A percentile compares a stretch with the other conserved stretches of the same genome.
Conservation (phyloP, 257 asterid species). For the Anisodus tanguticus region DNA sequence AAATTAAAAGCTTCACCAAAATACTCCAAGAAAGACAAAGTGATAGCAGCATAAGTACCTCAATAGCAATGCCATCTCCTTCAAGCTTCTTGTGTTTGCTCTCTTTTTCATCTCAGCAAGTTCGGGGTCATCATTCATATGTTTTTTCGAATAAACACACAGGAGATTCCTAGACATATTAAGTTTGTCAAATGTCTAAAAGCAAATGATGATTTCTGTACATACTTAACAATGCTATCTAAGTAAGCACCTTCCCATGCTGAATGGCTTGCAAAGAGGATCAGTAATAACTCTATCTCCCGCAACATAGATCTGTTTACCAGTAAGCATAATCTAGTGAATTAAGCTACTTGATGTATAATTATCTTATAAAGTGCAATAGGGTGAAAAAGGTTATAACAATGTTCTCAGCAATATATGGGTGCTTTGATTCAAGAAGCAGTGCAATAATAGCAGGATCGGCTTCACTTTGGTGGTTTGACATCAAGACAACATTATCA, state of each 20-base stretch:
- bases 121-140: constrained; percentile 84
- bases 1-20: constrained; percentile 11
- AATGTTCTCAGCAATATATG: constrained; percentile 78
- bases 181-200: constrained; percentile 14
- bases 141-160: constrained; percentile 92
- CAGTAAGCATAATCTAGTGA: constrained; percentile 38
- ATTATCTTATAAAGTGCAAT: neutral
- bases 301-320: constrained; percentile 82
- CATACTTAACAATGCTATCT: constrained; percentile 24
- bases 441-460: constrained; percentile 91
- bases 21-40: constrained; percentile 12
- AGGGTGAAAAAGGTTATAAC: constrained; percentile 45
- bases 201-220: constrained; percentile 25
- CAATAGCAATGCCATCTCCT: constrained; percentile 89
- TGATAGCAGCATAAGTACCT: constrained; percentile 48
- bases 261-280: constrained; percentile 98
- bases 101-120: constrained; percentile 80
- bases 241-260: constrained; percentile 86
- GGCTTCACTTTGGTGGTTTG: constrained; percentile 99
- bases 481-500: constrained; percentile 80
- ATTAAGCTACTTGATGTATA: constrained; percentile 25
- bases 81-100: constrained; percentile 95
- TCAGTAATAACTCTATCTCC: constrained; percentile 97
- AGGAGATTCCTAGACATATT: constrained; percentile 76
- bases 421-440: constrained; percentile 78